Evolutionary conservation across 164 flowering plant genomes (phyloP).

Genomic region (Berberis vulgaris): DNA sequence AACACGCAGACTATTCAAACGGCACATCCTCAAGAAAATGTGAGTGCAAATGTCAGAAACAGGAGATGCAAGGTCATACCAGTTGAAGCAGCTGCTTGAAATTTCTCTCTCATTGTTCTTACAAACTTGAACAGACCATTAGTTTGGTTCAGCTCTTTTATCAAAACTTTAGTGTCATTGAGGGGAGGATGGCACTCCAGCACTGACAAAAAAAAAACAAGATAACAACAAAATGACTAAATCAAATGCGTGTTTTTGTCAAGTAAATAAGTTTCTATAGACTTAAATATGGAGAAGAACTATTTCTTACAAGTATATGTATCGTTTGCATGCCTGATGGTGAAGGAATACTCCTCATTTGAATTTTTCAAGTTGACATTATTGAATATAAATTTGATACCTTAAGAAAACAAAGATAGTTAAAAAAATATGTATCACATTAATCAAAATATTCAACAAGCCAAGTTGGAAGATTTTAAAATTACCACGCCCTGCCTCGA

Average conservation of each 20-base stretch:
- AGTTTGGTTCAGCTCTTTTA: conserved; percentile 66
- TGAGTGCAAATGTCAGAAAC: background rate
- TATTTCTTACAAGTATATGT: conserved; percentile 60
- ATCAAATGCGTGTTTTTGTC: too few relatives aligned
- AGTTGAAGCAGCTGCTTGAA: conserved; percentile 43
- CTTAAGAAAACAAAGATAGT: conserved; percentile 23
- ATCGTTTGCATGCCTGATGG: conserved; percentile 56
- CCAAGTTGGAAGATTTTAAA: background rate
- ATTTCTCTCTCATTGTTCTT: conserved; percentile 70
- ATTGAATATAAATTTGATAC: conserved; percentile 78
- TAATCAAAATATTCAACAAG: conserved; percentile 4
- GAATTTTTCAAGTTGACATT: conserved; percentile 47
- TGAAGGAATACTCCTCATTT: conserved; percentile 56
- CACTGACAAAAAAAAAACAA: conserved; percentile 35
- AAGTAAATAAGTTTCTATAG: background rate
- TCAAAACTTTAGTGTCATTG: conserved; percentile 44
- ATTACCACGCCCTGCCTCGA: conserved; percentile 79
- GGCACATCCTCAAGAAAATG: too few relatives aligned
- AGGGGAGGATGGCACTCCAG: conserved; percentile 54
- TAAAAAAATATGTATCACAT: background rate
- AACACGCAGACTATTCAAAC: too few relatives aligned
- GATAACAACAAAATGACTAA: too few relatives aligned
- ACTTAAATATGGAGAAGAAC: background rate
- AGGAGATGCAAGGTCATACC: conserved; percentile 33
- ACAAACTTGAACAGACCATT: conserved; percentile 87